Percentiles rank a stretch among this genome's conserved stretches.
These are phyloP conservation scores for Suhomyces bokatorum DNA, from an alignment of 1,139 yeast genomes.

Conservation along the genomic window DNA sequence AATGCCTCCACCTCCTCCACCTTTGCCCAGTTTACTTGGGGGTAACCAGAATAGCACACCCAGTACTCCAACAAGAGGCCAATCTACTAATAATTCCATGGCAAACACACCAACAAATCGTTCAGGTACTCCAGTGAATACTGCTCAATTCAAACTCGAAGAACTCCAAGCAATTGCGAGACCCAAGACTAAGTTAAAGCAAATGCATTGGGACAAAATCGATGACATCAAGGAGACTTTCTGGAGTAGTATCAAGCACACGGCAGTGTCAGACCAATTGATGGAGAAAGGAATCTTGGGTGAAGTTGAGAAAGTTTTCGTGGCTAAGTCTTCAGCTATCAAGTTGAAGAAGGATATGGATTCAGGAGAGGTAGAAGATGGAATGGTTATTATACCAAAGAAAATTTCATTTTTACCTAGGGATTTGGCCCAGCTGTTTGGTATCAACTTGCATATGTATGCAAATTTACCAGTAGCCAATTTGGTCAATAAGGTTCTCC, in stretches of 20 bases:
- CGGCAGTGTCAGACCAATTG: slow-evolving; percentile 52
- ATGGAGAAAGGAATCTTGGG: slow-evolving; percentile 70
- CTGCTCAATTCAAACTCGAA: slow-evolving; percentile 1
- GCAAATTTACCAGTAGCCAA: slow-evolving; percentile 61
- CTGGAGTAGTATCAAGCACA: slow-evolving; percentile 66
- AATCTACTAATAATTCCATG: not conserved
- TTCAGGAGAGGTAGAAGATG: slow-evolving; percentile 22
- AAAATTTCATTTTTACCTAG: slow-evolving; percentile 68
- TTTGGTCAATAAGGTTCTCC: slow-evolving; percentile 63
- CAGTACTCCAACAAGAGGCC: slow-evolving; percentile 6
- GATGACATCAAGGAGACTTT: slow-evolving; percentile 71
- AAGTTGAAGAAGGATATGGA: slow-evolving; percentile 39
- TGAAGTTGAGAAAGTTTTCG: slow-evolving; percentile 80
- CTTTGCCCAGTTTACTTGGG: slow-evolving; percentile 14
- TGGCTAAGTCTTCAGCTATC: slow-evolving; percentile 54
- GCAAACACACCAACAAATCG: slow-evolving; percentile 6
- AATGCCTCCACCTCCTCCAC: slow-evolving; percentile 31
- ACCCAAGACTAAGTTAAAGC: slow-evolving; percentile 73
- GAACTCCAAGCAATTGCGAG: slow-evolving; percentile 28
- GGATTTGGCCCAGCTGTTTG: slow-evolving; percentile 82
- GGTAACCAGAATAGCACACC: slow-evolving; percentile 3
- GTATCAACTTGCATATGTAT: slow-evolving; percentile 85
- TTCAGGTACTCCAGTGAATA: slow-evolving; percentile 3
- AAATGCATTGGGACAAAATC: slow-evolving; percentile 93
- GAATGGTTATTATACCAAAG: slow-evolving; percentile 31